Percentiles rank a stretch among this genome's conserved stretches.
Conservation (phyloP, 352 stramenopile genomes). For the Phytophthora pisi region DNA sequence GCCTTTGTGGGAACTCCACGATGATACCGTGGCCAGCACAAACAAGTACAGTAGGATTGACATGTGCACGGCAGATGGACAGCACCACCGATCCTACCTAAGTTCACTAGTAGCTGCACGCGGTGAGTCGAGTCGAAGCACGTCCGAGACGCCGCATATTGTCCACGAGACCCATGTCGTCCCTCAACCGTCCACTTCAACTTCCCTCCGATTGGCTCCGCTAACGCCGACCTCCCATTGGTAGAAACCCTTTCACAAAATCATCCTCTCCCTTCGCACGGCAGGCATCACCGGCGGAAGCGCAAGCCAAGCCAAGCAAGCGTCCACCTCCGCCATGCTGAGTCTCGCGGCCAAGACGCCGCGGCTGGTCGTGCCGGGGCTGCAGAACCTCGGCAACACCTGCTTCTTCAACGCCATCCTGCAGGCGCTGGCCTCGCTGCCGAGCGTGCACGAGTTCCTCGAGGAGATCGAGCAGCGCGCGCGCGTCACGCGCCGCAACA, state of each 20-base stretch:
- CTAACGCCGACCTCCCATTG: constrained; percentile 4
- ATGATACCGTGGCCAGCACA: no score
- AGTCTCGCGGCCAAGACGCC: constrained; percentile 32
- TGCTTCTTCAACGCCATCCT: constrained; percentile 93
- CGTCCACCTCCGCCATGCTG: constrained; percentile 7
- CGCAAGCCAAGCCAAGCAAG: constrained; percentile 9
- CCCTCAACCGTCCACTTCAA: constrained; percentile 3
- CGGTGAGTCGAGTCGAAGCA: not conserved
- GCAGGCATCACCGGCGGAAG: constrained; percentile 22
- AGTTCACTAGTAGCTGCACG: no score
- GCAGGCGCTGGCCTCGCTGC: constrained; percentile 78
- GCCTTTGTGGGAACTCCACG: no score
- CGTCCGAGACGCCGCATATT: no score
- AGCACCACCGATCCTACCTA: not conserved
- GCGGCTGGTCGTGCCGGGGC: constrained; percentile 57
- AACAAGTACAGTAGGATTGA: no score
- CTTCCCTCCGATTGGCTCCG: constrained; percentile 27
- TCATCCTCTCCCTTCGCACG: constrained; percentile 13
- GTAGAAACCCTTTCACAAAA: constrained; percentile 16
- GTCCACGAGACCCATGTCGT: not conserved
- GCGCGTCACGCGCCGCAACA: constrained; percentile 34
- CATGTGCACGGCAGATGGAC: not conserved
- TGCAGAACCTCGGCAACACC: constrained; percentile 91
- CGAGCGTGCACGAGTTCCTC: constrained; percentile 75
- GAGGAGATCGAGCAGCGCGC: constrained; percentile 57